Evolutionary conservation across 140 eudicot genomes (phyloP).

Genomic region (Oenanthe javanica): DNA sequence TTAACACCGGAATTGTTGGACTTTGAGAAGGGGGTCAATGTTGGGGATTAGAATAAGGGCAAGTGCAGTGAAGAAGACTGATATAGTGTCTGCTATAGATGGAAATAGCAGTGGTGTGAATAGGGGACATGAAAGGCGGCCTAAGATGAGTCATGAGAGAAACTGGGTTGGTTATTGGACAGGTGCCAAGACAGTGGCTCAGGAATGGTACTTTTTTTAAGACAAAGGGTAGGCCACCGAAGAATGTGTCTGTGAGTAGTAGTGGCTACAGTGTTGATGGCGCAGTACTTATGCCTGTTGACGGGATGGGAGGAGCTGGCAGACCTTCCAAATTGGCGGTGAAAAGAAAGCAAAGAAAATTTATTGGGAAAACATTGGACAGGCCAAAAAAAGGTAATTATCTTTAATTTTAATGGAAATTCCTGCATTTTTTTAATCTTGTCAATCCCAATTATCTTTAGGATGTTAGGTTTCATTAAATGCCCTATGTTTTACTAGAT

Average conservation of each 20-base stretch:
- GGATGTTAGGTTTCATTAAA: too few species aligned
- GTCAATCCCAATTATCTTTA: background rate
- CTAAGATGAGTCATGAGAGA: background rate
- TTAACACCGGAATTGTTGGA: background rate
- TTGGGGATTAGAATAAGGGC: conserved; percentile 16
- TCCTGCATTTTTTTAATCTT: background rate
- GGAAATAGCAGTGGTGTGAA: background rate
- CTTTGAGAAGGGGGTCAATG: background rate
- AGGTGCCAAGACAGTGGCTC: conserved; percentile 46
- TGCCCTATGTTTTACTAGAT: background rate
- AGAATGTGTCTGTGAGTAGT: conserved; percentile 13
- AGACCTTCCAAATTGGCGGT: background rate
- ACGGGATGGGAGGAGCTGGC: conserved; percentile 15
- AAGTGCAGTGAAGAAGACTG: conserved; percentile 1
- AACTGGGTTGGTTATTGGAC: conserved; percentile 16
- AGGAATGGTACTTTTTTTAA: conserved; percentile 16
- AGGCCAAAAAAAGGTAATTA: conserved; percentile 37
- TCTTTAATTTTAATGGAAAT: background rate
- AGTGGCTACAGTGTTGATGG: background rate
- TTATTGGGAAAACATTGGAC: conserved; percentile 22
- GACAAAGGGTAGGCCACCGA: conserved; percentile 41
- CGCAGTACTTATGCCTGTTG: background rate
- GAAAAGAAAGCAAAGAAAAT: conserved; percentile 20
- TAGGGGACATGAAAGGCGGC: background rate
- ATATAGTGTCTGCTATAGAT: background rate